Base-by-base conservation (phyloP, 345 rosid species). In the Clarkia xantiana region DNA sequence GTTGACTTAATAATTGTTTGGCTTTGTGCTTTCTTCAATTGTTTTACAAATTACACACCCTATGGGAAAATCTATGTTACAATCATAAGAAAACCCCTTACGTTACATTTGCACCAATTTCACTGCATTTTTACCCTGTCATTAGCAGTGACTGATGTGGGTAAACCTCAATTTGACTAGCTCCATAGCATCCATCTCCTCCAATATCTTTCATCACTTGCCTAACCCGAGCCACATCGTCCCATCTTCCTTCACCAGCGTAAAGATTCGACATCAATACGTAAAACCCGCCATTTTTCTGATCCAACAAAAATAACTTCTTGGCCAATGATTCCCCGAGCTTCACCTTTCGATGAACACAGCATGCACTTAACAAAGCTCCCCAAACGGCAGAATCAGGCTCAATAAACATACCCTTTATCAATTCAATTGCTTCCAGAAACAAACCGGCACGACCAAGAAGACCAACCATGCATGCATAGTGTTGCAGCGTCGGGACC, bases 331-430 rank as follows among this genome's bases (percentile, higher is more conserved):
- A 84, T 59, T 84, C 91, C 51, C 94, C 97, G 23, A 88, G 74
- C 71, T 64, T 70, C 47, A 68, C 60, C 72, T 81, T 76, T 63
- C 71, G 78, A 49, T 79, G 78, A 51, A 81, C 59, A 62, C 76
- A 77, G 49, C 91, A 87, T 2, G 76, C 79, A 46, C 67, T 63
- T 11, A 84, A 80, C 64, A 87, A 66, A 65, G 94, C 86, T 51
- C 86, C 88, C 91, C 88, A 84, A 25, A 88, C 77, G 6, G 78
- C 82, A 45, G 77, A 84, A 72, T 88, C 97, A 10, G 86, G 86
- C 52, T 72, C 67, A 6, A 40, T 46, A 34, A 66, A 63, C 76
- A 77, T 77, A 43, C 67, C 39, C 61, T 61, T 66, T 42, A 79
- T 74, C 42, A 75, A 67, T 8, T 48, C 47, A 57, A 84, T 34